Percentiles rank a stretch among this genome's conserved stretches.
Evolutionary conservation across 208 protist genomes (phyloP).

Genomic region (Blastocrithidia nonstop): DNA sequence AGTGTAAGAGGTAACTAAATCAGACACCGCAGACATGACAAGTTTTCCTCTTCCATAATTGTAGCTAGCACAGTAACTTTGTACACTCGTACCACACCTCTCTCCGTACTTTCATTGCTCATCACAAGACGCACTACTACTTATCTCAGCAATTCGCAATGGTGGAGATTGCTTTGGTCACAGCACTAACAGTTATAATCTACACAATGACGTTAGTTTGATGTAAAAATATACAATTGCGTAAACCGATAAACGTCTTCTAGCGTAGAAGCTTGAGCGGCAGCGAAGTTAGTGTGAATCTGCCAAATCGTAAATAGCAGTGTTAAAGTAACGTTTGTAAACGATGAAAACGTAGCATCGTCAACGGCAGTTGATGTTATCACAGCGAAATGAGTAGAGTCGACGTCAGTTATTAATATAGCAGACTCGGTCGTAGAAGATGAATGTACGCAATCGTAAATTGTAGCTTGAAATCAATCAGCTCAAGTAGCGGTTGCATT

Average conservation of each 20-base stretch:
- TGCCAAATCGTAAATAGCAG: slow-evolving; percentile 27
- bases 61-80: no score
- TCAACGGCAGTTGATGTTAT: slow-evolving; percentile 24
- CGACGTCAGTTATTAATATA: slow-evolving; percentile 65
- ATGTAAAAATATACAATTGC: slow-evolving; percentile 22
- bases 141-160: slow-evolving; percentile 39
- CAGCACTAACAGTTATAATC: not conserved
- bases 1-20: no score
- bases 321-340: slow-evolving; percentile 22
- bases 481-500: slow-evolving; percentile 13
- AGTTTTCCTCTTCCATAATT: no score
- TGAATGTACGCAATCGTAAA: slow-evolving; percentile 41
- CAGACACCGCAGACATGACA: no score
- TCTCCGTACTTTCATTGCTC: slow-evolving; percentile 46
- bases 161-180: slow-evolving; percentile 9
- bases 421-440: slow-evolving; percentile 49
- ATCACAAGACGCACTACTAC: slow-evolving; percentile 35
- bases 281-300: slow-evolving; percentile 23
- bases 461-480: slow-evolving; percentile 52
- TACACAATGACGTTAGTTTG: no score
- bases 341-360: slow-evolving; percentile 24
- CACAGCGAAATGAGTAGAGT: slow-evolving; percentile 52
- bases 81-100: slow-evolving; percentile 47
- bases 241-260: slow-evolving; percentile 28
- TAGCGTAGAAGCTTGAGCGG: slow-evolving; percentile 22